A percentile compares a stretch with the other conserved stretches of the same genome.
These are phyloP conservation scores for Talaromyces proteolyticus DNA, from an alignment of 495 filamentous ascomycete species.

Conservation along the genomic window DNA sequence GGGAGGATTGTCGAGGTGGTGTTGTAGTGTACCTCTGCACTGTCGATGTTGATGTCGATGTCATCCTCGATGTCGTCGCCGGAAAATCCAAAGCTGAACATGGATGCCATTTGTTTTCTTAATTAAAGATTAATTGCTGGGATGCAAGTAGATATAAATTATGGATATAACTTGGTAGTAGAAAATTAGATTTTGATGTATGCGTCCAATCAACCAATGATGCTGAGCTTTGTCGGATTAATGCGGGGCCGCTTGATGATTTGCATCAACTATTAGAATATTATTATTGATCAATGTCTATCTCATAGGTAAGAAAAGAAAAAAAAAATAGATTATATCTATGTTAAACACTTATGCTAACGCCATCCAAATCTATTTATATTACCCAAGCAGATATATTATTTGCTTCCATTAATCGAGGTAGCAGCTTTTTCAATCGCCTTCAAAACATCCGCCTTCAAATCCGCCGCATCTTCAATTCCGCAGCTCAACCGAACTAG, in stretches of 20 bases:
- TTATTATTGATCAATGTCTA: no score
- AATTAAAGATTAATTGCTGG: background rate
- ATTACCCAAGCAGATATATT: no score
- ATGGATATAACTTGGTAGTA: background rate
- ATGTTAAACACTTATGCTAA: background rate
- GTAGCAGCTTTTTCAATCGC: slow-evolving; percentile 72
- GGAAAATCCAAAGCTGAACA: slow-evolving; percentile 76
- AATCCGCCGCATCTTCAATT: slow-evolving; percentile 84
- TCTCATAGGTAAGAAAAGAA: background rate
- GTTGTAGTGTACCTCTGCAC: background rate
- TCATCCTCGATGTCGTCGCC: slow-evolving; percentile 73
- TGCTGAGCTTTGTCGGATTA: no score
- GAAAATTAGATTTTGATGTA: no score
- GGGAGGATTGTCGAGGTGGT: slow-evolving; percentile 14
- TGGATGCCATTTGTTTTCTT: slow-evolving; percentile 19
- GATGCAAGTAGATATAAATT: background rate
- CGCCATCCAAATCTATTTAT: no score
- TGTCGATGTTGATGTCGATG: slow-evolving; percentile 11
- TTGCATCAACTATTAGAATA: no score
- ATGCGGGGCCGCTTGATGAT: no score
- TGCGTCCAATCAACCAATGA: no score
- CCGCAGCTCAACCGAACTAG: slow-evolving; percentile 92
- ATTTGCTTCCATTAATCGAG: background rate
- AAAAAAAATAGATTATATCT: background rate
- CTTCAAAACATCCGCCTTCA: slow-evolving; percentile 76